phyloP scores from a whole-genome alignment of 1,284 basidiomycete species.

The Puccinia hordei region DNA sequence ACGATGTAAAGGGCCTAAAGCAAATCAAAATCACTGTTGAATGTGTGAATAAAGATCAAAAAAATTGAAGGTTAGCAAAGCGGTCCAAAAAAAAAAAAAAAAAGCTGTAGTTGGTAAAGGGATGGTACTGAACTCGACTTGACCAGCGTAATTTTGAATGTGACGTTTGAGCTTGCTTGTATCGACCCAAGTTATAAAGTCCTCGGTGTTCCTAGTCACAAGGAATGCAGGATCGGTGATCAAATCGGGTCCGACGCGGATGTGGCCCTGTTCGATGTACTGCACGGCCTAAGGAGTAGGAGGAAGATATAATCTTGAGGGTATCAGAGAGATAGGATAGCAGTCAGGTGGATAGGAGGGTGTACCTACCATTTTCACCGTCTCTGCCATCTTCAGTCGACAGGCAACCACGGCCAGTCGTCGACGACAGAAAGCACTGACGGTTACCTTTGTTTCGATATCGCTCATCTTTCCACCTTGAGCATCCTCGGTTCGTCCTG shows the following conservation, averaged over 20 bases:
- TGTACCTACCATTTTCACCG: constrained; percentile 80
- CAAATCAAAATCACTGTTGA: constrained; percentile 43
- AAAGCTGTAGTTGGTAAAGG: background rate
- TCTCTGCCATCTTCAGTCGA: constrained; percentile 90
- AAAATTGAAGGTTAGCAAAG: constrained; percentile 16
- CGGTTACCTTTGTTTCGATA: constrained; percentile 90
- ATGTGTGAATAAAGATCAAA: background rate
- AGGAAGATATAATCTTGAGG: constrained; percentile 30
- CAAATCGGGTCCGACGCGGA: constrained; percentile 92
- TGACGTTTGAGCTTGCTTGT: constrained; percentile 95
- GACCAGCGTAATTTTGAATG: constrained; percentile 94
- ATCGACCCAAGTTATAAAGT: constrained; percentile 99
- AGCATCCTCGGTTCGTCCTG: constrained; percentile 62
- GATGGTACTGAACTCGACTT: constrained; percentile 65
- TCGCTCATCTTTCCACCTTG: constrained; percentile 72
- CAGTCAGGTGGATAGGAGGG: background rate
- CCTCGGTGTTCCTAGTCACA: constrained; percentile 91
- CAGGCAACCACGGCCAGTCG: constrained; percentile 91
- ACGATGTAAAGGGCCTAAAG: constrained; percentile 15
- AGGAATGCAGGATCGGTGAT: constrained; percentile 96
- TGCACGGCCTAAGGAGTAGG: constrained; percentile 70
- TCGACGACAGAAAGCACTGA: constrained; percentile 87
- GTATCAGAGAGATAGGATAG: constrained; percentile 27
- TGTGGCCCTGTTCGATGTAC: constrained; percentile 97
- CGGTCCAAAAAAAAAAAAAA: background rate